Evolutionary conservation across 495 filamentous ascomycete species (phyloP), one percentile per base, ranked within the genome.

Genomic region (Xylaria intraflava): DNA sequence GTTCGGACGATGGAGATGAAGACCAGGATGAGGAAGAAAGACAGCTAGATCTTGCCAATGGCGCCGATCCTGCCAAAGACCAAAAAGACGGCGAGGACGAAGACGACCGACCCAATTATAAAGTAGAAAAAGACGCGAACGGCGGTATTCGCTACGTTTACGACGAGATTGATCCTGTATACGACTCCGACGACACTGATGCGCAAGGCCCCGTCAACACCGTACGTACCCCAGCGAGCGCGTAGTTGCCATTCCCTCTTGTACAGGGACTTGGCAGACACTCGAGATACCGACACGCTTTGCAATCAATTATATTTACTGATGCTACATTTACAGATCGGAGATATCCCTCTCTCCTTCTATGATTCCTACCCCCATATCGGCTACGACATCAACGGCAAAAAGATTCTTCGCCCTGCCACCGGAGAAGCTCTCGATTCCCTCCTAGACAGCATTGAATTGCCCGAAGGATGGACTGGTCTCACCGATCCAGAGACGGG

Each of bases 331-430:
- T 1, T 33, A 8, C 22, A 56, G 23, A 95, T 98, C 65, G 93
- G 93, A 52, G 79, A 97, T 65, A 98, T 98, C 55, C 89, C 92
- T 11, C 69, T 97, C 17, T 84, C 85, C 24, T 96, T 95, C 72
- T 98, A 98, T 77, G 92, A 97, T 65, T 85, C 87, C 41, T 97
- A 96, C 65, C 93, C 94, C 49, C 93, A 98, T 68, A 96, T 98
- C 67, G 93, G 93, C 38, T 98, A 98, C 70, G 88, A 96, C 65
- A 96, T 98, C 70, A 95, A 98, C 72, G 93, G 93, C 68, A 96
- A 90, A 77, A 95, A 88, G 69, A 94, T 98, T 51, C 85, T 94
- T 83, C 88, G 93, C 42, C 93, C 93, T 2, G 93, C 93, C 27
- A 90, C 89, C 64, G 93, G 93, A 30, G 86, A 94, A 65, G 93